phyloP scores from a whole-genome alignment of 306 rosid species.

The Vigna hirtella region DNA sequence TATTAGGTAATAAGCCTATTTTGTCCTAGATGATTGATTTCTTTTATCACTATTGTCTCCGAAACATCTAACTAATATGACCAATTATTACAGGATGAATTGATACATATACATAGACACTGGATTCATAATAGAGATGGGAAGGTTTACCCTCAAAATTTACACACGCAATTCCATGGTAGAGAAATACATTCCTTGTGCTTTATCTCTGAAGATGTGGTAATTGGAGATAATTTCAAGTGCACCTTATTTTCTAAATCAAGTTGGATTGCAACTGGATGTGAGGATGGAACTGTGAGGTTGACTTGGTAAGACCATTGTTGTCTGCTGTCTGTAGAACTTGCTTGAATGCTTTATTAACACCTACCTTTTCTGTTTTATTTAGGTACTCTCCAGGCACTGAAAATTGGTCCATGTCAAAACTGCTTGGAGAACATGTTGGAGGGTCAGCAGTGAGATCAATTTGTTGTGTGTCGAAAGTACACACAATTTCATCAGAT shows the following conservation, averaged over 20 bases:
- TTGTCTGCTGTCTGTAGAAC: constrained; percentile 40
- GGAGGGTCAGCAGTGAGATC: constrained; percentile 99
- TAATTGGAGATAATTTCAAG: constrained; percentile 49
- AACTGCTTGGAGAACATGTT: constrained; percentile 97
- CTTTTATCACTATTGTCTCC: constrained; percentile 25
- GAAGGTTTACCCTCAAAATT: constrained; percentile 74
- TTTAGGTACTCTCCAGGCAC: constrained; percentile 75
- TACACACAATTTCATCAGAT: constrained; percentile 60
- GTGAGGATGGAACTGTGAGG: constrained; percentile 99
- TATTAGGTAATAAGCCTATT: constrained; percentile 20
- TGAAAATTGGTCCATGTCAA: constrained; percentile 80
- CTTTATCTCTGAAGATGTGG: constrained; percentile 62
- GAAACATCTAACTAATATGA: constrained; percentile 29
- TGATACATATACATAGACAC: constrained; percentile 68
- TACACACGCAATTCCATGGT: constrained; percentile 95
- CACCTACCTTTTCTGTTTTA: constrained; percentile 37
- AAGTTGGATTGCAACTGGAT: constrained; percentile 89
- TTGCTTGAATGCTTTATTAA: constrained; percentile 33
- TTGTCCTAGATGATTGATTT: constrained; percentile 12
- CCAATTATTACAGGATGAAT: constrained; percentile 73
- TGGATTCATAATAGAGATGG: constrained; percentile 59
- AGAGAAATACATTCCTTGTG: constrained; percentile 95
- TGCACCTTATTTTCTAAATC: constrained; percentile 50
- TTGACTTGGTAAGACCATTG: constrained; percentile 72
- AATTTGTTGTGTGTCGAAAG: constrained; percentile 75